Percentiles rank a stretch among this genome's conserved stretches.
Conservation (phyloP, 148 eudicot genomes). For the Rhododendron vialii region DNA sequence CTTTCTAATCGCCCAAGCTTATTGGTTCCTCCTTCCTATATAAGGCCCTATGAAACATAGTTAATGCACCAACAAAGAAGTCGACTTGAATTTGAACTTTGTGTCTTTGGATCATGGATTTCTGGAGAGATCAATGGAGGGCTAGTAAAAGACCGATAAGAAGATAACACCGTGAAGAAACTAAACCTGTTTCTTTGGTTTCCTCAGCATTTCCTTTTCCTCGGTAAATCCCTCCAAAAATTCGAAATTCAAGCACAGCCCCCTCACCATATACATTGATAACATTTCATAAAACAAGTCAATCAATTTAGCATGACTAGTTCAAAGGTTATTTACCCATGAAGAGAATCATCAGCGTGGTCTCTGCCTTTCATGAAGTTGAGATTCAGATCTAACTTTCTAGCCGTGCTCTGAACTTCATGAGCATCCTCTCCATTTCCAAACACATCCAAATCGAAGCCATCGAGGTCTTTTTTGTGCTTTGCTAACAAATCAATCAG, state of each 20-base stretch:
- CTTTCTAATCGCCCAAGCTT: background rate
- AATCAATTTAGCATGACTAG: background rate
- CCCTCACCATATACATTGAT: background rate
- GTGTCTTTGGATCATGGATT: background rate
- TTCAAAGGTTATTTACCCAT: conserved; percentile 47
- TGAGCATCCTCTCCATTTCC: conserved; percentile 96
- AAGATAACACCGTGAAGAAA: background rate
- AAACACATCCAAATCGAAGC: conserved; percentile 77
- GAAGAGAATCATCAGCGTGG: conserved; percentile 97
- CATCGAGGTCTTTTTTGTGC: conserved; percentile 71
- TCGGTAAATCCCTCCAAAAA: background rate
- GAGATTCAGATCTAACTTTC: conserved; percentile 61
- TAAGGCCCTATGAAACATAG: background rate
- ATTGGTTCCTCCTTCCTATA: background rate
- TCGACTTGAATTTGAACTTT: background rate
- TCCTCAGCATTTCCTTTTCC: background rate
- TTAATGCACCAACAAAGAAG: background rate
- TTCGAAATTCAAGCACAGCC: background rate
- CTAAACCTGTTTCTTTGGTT: background rate
- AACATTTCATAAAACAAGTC: background rate
- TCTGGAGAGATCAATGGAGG: background rate
- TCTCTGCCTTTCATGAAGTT: conserved; percentile 94
- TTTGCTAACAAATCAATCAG: conserved; percentile 80
- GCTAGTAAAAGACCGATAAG: background rate
- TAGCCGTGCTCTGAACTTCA: conserved; percentile 78